Percentiles rank a stretch among this genome's conserved stretches.
Conservation (phyloP, 768 basidiomycete species). For the Atractiella rhizophila region DNA sequence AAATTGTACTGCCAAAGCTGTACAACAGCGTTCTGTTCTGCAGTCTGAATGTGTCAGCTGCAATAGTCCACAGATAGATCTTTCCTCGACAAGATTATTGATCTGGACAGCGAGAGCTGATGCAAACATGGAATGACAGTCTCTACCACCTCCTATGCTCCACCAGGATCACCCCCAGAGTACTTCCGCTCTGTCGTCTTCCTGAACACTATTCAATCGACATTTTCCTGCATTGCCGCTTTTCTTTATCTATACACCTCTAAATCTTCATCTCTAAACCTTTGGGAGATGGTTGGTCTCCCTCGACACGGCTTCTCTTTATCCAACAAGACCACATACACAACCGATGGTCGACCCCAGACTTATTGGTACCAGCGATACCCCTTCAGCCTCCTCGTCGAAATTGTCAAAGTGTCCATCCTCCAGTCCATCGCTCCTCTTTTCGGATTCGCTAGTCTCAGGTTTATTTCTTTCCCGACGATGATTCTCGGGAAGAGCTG, state of each 20-base stretch:
- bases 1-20: not conserved
- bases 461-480: conserved; percentile 90
- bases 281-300: no score
- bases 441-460: conserved; percentile 81
- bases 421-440: conserved; percentile 79
- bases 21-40: not conserved
- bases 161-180: conserved; percentile 21
- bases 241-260: conserved; percentile 52
- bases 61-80: no score
- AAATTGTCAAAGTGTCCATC: conserved; percentile 25
- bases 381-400: conserved; percentile 1
- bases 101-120: no score
- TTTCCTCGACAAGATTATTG: no score
- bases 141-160: no score
- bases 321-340: no score
- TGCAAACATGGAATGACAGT: no score
- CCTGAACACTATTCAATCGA: conserved; percentile 60
- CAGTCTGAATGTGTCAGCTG: not conserved
- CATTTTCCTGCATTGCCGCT: conserved; percentile 48
- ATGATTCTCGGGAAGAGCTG: conserved; percentile 98
- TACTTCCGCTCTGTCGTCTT: conserved; percentile 69
- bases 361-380: no score
- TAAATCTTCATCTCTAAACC: no score
- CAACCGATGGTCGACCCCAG: no score
- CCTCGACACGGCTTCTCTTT: no score